Percentiles rank a stretch among this genome's conserved stretches.
These are phyloP conservation scores for Starmerella gropengiesseri DNA, from an alignment of 805 yeast species.

Conservation along the genomic window DNA sequence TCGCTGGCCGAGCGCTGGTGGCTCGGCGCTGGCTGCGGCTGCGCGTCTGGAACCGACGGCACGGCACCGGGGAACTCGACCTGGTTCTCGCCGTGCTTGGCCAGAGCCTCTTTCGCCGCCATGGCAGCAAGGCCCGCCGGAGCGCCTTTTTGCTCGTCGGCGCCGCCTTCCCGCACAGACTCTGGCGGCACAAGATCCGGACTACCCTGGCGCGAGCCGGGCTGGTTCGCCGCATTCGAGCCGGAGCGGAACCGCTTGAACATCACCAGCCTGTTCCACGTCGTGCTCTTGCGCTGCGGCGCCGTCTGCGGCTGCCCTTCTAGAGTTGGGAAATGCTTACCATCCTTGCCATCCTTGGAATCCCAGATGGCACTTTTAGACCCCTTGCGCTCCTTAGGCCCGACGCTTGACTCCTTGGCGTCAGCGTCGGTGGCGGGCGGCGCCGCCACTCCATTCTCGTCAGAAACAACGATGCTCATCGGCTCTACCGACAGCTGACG, in stretches of 20 bases:
- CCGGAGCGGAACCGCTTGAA: slow-evolving; percentile 20
- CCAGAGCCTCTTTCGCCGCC: slow-evolving; percentile 17
- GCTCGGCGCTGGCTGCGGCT: not conserved
- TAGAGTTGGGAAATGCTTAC: not conserved
- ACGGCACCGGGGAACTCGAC: not conserved
- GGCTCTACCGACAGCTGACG: too few relatives aligned
- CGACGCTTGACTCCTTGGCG: slow-evolving; percentile 4
- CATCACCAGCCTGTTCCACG: slow-evolving; percentile 16
- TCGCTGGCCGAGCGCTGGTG: not conserved
- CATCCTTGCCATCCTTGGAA: not conserved
- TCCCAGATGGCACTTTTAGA: not conserved
- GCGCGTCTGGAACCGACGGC: not conserved
- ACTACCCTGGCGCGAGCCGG: slow-evolving; percentile 1
- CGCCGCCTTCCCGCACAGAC: not conserved
- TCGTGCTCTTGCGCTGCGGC: slow-evolving; percentile 6
- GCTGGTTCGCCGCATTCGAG: slow-evolving; percentile 4
- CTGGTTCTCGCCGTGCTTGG: slow-evolving; percentile 8
- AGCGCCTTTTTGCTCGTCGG: not conserved
- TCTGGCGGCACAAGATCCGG: slow-evolving; percentile 2
- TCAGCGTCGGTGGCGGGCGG: not conserved
- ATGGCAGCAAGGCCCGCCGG: slow-evolving; percentile 11
- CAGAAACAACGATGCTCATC: too few relatives aligned
- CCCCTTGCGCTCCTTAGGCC: not conserved
- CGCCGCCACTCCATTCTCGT: too few relatives aligned
- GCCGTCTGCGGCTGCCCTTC: not conserved